Base-by-base conservation (phyloP, 257 asterid species). In the Echium plantagineum region DNA sequence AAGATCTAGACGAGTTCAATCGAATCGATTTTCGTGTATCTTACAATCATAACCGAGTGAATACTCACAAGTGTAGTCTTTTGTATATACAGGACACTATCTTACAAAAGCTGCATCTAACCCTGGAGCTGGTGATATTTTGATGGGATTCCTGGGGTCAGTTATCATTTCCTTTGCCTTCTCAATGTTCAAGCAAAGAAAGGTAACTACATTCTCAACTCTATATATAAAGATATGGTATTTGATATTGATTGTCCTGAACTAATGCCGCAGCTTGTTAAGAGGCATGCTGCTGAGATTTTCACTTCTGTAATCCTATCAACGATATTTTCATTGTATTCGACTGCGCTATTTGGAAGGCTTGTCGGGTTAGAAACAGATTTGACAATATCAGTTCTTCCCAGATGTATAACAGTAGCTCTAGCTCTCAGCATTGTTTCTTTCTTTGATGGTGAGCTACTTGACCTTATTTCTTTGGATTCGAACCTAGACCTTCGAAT, bases 351-450 rank as follows among this genome's bases (percentile, higher is more conserved):
- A 47, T 51, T 74, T 9, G 98, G 98, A 58, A 93, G 97, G 57
- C 78, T 91, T 3, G 63, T 91, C 4, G 90, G 94, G 6, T 72
- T 91, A 15, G 97, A 91, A 63, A 89, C 91, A 46, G 66, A 75
- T 63, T 65, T 91, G 21, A 81, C 97, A 1, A 26, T 91, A 67
- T 88, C 98, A 21, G 63, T 91, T 54, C 89, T 91, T 4, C 98
- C 98, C n/a, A 85, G 98, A 85, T 91, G 98, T 85, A 84, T 91
- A 51, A 91, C 98, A n/a, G 97, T 91, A 9, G 98, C 98, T 26
- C 85, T 91, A 53, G 98, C 97, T 57, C 97, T 91, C 74, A 88
- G 98, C 90, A 91, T 91, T 61, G 90, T 86, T 6, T 79, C 94
- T 47, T 83, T 88, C 86, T 91, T 91, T 53, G 97, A 91, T 75